Conservation (phyloP, 257 asterid genomes). For the Jacaranda mimosifolia region DNA sequence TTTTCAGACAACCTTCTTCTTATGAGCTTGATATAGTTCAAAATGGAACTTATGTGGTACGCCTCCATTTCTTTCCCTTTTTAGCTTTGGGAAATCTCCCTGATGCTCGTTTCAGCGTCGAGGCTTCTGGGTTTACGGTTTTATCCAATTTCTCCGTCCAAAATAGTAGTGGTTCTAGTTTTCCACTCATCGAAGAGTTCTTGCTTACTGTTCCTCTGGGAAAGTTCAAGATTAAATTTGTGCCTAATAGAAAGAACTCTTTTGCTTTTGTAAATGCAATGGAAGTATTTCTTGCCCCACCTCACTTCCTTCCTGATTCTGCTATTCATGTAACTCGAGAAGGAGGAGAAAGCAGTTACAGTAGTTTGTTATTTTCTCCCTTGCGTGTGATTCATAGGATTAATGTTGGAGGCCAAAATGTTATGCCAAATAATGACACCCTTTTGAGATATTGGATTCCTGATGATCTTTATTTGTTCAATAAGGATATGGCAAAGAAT, state of each 20-base stretch:
- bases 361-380: not conserved
- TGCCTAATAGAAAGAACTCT: constrained; percentile 37
- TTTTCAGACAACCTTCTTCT: constrained; percentile 44
- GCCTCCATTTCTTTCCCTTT: constrained; percentile 60
- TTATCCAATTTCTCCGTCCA: constrained; percentile 48
- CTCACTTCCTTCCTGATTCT: constrained; percentile 23
- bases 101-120: constrained; percentile 49
- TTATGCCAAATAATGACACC: constrained; percentile 45
- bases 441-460: constrained; percentile 62
- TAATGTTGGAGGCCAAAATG: constrained; percentile 58
- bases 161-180: not conserved
- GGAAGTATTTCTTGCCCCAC: constrained; percentile 60
- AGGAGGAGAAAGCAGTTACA: not conserved
- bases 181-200: constrained; percentile 54
- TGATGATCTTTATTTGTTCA: constrained; percentile 49
- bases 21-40: constrained; percentile 44
- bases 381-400: constrained; percentile 57
- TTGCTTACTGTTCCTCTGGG: constrained; percentile 30
- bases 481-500: not conserved
- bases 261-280: constrained; percentile 68
- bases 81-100: constrained; percentile 34
- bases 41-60: constrained; percentile 55
- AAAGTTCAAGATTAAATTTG: constrained; percentile 47
- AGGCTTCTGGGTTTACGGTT: constrained; percentile 41
- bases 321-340: constrained; percentile 14